phyloP scores from a whole-genome alignment of 495 filamentous ascomycete genomes.

The Pseudoneurospora amorphoporcata region DNA sequence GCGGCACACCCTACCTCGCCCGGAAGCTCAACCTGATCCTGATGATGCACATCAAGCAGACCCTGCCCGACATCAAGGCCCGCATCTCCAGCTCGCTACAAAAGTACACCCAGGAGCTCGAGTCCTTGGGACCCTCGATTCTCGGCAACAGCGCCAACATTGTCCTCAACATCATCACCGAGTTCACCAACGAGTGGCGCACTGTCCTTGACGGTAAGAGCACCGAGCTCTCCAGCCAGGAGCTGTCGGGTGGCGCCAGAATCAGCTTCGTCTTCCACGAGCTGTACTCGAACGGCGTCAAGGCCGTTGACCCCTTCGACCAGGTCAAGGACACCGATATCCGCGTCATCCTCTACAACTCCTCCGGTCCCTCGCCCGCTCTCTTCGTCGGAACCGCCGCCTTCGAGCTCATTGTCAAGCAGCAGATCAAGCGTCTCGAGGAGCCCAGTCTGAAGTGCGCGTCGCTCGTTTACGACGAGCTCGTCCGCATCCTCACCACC shows the following conservation, averaged over 20 bases:
- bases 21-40: conserved; percentile 97
- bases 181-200: conserved; percentile 95
- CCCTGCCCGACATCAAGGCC: conserved; percentile 93
- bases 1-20: conserved; percentile 92
- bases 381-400: conserved; percentile 97
- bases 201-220: conserved; percentile 95
- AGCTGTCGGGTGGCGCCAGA: conserved; percentile 92
- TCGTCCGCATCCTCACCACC: conserved; percentile 89
- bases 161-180: conserved; percentile 95
- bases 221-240: conserved; percentile 83
- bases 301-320: conserved; percentile 97
- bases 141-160: conserved; percentile 95
- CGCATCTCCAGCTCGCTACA: conserved; percentile 86
- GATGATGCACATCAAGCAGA: conserved; percentile 99
- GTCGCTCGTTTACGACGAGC: conserved; percentile 91
- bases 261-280: conserved; percentile 99
- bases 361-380: conserved; percentile 91
- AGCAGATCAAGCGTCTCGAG: conserved; percentile 93
- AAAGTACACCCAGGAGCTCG: conserved; percentile 79
- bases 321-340: conserved; percentile 97
- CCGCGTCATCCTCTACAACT: conserved; percentile 93
- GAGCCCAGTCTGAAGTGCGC: conserved; percentile 96
- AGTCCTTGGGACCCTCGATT: conserved; percentile 82
- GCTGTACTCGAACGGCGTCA: conserved; percentile 94
- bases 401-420: conserved; percentile 97